Conservation (phyloP, 768 basidiomycete genomes). For the Lenzites betulinus region DNA sequence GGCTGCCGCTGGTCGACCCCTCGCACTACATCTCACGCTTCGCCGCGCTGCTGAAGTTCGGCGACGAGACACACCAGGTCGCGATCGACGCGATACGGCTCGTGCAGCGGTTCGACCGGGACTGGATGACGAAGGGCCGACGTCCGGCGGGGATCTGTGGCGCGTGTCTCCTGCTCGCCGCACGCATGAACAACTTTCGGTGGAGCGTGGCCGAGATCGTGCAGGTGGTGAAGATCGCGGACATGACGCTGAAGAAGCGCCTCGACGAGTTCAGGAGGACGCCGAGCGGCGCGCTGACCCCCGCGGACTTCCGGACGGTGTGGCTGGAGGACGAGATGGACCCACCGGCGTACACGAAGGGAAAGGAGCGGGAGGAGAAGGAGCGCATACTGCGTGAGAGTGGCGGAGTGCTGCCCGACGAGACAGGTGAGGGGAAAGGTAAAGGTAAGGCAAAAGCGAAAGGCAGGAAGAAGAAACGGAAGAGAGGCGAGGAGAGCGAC, state of each 20-base stretch:
- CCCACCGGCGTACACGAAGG: conserved; percentile 85
- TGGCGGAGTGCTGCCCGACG: conserved; percentile 29
- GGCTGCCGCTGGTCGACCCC: conserved; percentile 89
- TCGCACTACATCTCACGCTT: conserved; percentile 97
- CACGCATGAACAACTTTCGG: conserved; percentile 97
- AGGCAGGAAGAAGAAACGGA: conserved; percentile 42
- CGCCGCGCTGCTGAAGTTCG: conserved; percentile 92
- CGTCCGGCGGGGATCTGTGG: conserved; percentile 98
- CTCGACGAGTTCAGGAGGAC: conserved; percentile 94
- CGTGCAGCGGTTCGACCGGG: conserved; percentile 90
- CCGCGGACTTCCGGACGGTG: conserved; percentile 87
- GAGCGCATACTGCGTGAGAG: conserved; percentile 42
- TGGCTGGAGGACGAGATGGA: conserved; percentile 93
- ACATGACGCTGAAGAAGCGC: conserved; percentile 89
- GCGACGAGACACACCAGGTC: conserved; percentile 89
- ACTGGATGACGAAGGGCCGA: conserved; percentile 97
- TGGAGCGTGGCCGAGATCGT: conserved; percentile 94
- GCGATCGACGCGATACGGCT: conserved; percentile 93
- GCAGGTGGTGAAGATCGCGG: conserved; percentile 99
- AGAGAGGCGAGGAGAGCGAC: conserved; percentile 23
- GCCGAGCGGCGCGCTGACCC: conserved; percentile 78
- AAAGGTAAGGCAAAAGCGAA: conserved; percentile 38
- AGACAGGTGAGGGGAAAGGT: conserved; percentile 32
- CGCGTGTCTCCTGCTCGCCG: conserved; percentile 91
- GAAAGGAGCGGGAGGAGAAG: conserved; percentile 68